These are phyloP conservation scores for Chrysoporthe puriensis DNA, from an alignment of 2,329 filamentous ascomycete species.

Conservation along the genomic window DNA sequence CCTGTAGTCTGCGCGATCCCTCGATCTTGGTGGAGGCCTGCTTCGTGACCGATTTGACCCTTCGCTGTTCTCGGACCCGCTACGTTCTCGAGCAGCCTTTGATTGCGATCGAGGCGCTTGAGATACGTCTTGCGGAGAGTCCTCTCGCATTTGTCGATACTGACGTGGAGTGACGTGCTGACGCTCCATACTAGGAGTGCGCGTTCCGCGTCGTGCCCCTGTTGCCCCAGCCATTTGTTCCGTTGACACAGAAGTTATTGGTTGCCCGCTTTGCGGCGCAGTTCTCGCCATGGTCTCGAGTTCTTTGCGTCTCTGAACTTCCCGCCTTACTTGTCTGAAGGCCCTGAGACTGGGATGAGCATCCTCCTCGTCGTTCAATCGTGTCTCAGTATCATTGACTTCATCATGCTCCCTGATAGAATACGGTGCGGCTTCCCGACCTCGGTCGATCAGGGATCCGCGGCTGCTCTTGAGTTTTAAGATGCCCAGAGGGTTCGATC, in stretches of 20 bases:
- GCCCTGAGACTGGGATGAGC: slow-evolving; percentile 57
- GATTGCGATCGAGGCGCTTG: slow-evolving; percentile 35
- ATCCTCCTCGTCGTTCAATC: slow-evolving; percentile 41
- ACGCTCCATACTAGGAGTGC: slow-evolving; percentile 49
- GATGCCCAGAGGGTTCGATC: slow-evolving; percentile 64
- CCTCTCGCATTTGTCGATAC: slow-evolving; percentile 48
- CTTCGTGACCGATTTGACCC: slow-evolving; percentile 43
- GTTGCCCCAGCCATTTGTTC: slow-evolving; percentile 6
- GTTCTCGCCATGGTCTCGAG: slow-evolving; percentile 51
- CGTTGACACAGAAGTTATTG: slow-evolving; percentile 8
- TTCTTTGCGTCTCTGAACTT: slow-evolving; percentile 61
- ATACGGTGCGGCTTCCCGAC: slow-evolving; percentile 52
- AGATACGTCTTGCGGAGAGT: slow-evolving; percentile 38
- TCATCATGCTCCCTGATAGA: slow-evolving; percentile 66
- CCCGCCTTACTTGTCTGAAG: slow-evolving; percentile 61
- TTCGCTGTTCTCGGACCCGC: slow-evolving; percentile 59
- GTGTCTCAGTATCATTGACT: slow-evolving; percentile 36
- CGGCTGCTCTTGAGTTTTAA: slow-evolving; percentile 67
- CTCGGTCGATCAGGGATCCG: slow-evolving; percentile 45
- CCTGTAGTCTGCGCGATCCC: slow-evolving; percentile 43
- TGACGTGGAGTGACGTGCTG: slow-evolving; percentile 48
- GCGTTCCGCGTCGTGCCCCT: slow-evolving; percentile 31
- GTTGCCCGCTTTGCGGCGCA: slow-evolving; percentile 3
- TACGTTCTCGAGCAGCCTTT: slow-evolving; percentile 53
- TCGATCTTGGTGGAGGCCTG: slow-evolving; percentile 43